Base-by-base conservation (phyloP, 2,329 filamentous ascomycete species). In the Fusarium heterosporum region DNA sequence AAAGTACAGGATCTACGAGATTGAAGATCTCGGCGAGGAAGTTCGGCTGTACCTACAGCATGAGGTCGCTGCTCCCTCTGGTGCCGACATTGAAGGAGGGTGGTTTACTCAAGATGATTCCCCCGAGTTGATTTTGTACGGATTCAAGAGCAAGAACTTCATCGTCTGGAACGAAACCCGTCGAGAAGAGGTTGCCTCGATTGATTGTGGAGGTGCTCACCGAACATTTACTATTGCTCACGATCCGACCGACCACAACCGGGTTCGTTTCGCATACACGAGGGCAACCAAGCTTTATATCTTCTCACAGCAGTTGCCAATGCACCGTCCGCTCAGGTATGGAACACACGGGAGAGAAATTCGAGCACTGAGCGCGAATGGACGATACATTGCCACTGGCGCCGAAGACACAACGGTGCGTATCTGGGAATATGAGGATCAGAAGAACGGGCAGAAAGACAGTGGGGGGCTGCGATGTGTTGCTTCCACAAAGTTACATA, bases 281-380 rank as follows among this genome's bases (percentile, higher is more conserved):
- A 90, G 92, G 76, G 88, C 89, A 7, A 86, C 87, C 4, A 79
- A 78, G 56, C 78, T 86, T 47, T 79, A 78, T 49, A 71, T 86
- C n/a, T 82, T 82, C 73, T 80, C 80, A 16, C 83, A 85, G 68
- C 61, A 70, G 5, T 73, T 56, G 9, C 67, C 76, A 3, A 58
- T 74, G 3, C 77, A 81, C 58, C 72, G 81, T 74, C 68, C 86
- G 79, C 74, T 97, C 13, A 88, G 90, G 66, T 70, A 78, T 1
- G 95, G 96, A 8, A 88, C 88, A 1, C 96, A 99, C 77, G 96
- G 96, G 0, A 84, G 96, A 54, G 96, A 99, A 78, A 91, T 98
- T 69, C 81, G 75, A 83, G 91, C 72, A 74, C 73, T 85, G 12
- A 80, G 78, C 40, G 78, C 77, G 11, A 78, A 76, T 45, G 75